Evolutionary conservation across 345 rosid species (phyloP).

Genomic region (Dipteronia sinensis): DNA sequence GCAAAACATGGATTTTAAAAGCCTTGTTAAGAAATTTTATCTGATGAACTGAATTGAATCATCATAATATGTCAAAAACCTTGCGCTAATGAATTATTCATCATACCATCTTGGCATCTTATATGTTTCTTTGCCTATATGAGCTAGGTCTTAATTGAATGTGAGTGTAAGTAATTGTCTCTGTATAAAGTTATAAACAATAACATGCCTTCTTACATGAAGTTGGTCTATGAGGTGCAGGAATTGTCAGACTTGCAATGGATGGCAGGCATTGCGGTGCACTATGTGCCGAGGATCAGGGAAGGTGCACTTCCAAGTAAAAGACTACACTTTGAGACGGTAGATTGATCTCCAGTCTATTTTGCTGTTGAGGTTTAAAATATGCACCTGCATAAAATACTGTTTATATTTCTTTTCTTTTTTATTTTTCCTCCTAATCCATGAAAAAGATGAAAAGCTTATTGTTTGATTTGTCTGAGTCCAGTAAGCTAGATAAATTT

Average conservation of each 20-base stretch:
- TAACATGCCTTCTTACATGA: not conserved
- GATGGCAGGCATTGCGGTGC: constrained; percentile 91
- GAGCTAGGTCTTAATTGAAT: not conserved
- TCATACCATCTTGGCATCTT: not conserved
- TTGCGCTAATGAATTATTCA: not conserved
- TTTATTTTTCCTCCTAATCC: not conserved
- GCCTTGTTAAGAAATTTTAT: not conserved
- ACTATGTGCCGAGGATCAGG: constrained; percentile 94
- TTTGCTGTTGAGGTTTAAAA: constrained; percentile 1
- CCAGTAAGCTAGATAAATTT: not conserved
- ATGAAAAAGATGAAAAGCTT: not conserved
- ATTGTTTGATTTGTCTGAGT: not conserved
- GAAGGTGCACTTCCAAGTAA: constrained; percentile 81
- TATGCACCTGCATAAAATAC: not conserved
- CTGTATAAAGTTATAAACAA: not conserved
- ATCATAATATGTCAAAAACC: not conserved
- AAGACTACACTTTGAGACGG: constrained; percentile 76
- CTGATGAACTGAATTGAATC: not conserved
- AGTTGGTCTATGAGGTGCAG: constrained; percentile 40
- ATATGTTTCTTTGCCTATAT: constrained; percentile 10
- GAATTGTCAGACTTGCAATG: constrained; percentile 78
- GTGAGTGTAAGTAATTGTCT: not conserved
- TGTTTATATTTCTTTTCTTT: not conserved
- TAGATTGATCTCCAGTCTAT: constrained; percentile 20
- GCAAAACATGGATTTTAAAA: not conserved